Evolutionary conservation across 2,329 filamentous ascomycete species (phyloP), one percentile per base, ranked within the genome.

Genomic region (Neobulgaria alba): DNA sequence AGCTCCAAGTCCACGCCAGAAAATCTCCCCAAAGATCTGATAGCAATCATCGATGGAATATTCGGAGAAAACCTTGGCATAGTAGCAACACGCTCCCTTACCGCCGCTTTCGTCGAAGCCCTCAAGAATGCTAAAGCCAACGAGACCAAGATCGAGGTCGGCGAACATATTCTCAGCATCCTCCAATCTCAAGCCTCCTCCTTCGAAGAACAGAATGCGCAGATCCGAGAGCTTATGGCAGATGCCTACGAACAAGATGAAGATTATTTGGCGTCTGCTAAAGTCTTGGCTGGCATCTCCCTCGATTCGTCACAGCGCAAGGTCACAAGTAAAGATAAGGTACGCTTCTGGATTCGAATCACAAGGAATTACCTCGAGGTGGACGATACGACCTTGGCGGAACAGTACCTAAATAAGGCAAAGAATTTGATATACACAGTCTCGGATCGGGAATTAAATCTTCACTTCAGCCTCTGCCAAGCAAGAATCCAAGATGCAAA

Each of bases 321-420:
- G 42, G 79, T 95, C 26, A 78, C 80, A 19, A 81, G 88, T 59
- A 78, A 85, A 54, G 84, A 90, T 52, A 89, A 88, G 64, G 86
- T 87, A 7, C 72, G 73, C 40, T 77, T 92, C 40, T 96, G 90
- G 86, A 83, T 96, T 53, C 85, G 90, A 45, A 95, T 98, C 58
- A 88, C 93, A 59, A 79, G 92, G 47, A 84, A 93, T 68, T 93
- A 92, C 61, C 76, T 98, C 47, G 90, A 98, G 67, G 86, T 89
- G 35, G 90, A 95, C 60, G 89, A 96, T 65, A 83, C 86, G 7
- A 87, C 82, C 1, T 73, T 76, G 26, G 92, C 92, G 31, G 87
- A 93, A 60, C 77, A 75, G 30, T 94, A 89, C 60, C 73, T 98
- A 56, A 95, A 95, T 71, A 89, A 90, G 63, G 83, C 94, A 63